These are phyloP conservation scores for Paspalum vaginatum DNA, from an alignment of 176 grass and related monocot genomes.

Conservation along the genomic window DNA sequence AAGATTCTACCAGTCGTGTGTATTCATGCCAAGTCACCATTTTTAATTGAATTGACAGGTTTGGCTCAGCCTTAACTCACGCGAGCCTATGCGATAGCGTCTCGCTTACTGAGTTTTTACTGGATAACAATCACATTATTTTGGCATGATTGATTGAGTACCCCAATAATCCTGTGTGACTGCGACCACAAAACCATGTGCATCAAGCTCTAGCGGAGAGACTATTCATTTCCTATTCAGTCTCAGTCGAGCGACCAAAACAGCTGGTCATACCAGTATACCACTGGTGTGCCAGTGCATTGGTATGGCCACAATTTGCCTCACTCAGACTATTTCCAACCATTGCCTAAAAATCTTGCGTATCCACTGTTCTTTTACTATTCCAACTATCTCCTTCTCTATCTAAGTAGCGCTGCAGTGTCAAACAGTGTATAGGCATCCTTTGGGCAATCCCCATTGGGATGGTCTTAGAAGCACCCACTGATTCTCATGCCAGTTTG, in stretches of 20 bases:
- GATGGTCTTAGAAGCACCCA: no score
- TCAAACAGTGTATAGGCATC: no score
- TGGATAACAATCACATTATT: neutral
- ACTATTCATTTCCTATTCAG: neutral
- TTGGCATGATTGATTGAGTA: neutral
- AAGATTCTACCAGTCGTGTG: neutral
- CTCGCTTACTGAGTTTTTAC: neutral
- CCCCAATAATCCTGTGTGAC: neutral
- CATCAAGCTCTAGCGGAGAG: neutral
- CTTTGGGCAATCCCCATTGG: no score
- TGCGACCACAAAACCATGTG: neutral
- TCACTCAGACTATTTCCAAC: no score
- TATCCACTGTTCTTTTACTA: no score
- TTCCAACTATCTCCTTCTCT: no score
- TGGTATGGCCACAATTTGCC: no score
- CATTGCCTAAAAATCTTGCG: no score
- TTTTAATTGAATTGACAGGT: neutral
- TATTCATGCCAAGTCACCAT: constrained; percentile 16
- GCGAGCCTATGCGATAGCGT: neutral
- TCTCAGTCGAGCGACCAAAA: neutral
- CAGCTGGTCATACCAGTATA: no score
- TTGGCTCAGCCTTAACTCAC: constrained; percentile 3
- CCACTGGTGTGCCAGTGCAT: neutral
- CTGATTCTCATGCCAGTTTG: no score
- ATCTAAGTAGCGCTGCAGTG: no score